Base-by-base conservation (phyloP, 768 basidiomycete species). In the Naganishia vishniacii region DNA sequence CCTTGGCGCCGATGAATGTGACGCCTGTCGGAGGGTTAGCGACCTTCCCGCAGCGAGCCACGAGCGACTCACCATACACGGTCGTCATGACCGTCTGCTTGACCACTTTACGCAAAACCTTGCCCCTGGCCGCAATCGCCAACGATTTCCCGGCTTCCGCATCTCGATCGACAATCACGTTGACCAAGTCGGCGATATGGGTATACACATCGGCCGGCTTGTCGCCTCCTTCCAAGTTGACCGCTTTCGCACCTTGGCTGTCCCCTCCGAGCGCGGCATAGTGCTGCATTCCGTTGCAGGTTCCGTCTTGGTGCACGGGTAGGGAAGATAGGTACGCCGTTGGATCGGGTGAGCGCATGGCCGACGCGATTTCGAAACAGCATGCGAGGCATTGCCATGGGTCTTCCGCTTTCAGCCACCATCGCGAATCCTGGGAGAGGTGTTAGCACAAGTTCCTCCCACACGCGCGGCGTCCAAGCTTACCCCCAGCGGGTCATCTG, bases 41-140 rank as follows among this genome's bases (percentile, higher is more conserved):
- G 20, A 56, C 25, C 9, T 16, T n/a, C 70, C 71, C 72, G 34
- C 1, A 59, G 3, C 37, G n/a, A 0, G 18, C n/a, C n/a, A 13
- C 65, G 70, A 23, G 29, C 67, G 20, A 56, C 53, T 56, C 25
- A 56, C 95, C 94, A 73, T 98, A 98, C 34, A 98, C 94, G 2
- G 94, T 97, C 0, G 94, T 99, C 95, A 99, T 99, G 68, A 97
- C 90, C 25, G 95, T 97, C 80, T 98, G 94, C 81, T 99, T 99
- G 70, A 99, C 94, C 18, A 95, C 87, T 78, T 99, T 98, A 25
- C 95, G 80, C 20, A 89, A 82, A 31, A 99, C 82, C 77, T 89
- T 90, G 32, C 89, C 90, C 44, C 80, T 60, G 28, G 94, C 81
- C 68, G 88, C 68, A 51, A 78, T 66, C 0, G 91, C 94, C 61